A percentile compares a stretch with the other conserved stretches of the same genome.
These are phyloP conservation scores for Monosporascus sp. DNA, from an alignment of 2,329 filamentous ascomycete genomes.

Conservation along the genomic window DNA sequence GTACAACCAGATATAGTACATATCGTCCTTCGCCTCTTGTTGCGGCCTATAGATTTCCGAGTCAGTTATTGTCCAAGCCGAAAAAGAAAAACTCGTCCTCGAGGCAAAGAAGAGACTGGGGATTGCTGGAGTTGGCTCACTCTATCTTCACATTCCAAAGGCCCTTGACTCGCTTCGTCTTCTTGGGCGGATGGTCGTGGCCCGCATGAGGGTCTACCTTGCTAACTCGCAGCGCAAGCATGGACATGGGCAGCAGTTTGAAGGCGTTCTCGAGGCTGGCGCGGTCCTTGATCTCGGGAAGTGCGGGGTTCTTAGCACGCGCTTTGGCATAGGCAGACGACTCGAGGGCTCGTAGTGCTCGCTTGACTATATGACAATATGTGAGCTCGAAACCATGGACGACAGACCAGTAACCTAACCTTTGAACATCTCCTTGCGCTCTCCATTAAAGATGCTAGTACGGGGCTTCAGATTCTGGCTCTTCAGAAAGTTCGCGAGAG, in stretches of 20 bases:
- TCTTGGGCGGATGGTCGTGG: conserved; percentile 66
- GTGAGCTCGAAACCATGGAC: conserved; percentile 5
- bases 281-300: conserved; percentile 83
- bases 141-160: conserved; percentile 95
- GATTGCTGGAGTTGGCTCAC: conserved; percentile 6
- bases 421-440: conserved; percentile 97
- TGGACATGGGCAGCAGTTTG: conserved; percentile 89
- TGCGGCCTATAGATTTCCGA: conserved; percentile 51
- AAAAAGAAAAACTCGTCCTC: too few species aligned
- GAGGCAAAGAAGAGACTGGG: not conserved
- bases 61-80: not conserved
- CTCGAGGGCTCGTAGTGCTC: conserved; percentile 83
- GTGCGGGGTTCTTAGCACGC: conserved; percentile 78
- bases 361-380: conserved; percentile 64
- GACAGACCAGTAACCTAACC: conserved; percentile 43
- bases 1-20: conserved; percentile 97
- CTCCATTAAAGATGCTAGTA: conserved; percentile 90
- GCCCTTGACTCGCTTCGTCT: conserved; percentile 86
- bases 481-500: conserved; percentile 82
- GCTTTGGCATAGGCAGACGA: conserved; percentile 88
- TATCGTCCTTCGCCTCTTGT: conserved; percentile 78
- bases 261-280: conserved; percentile 88
- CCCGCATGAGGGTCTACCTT: conserved; percentile 76
- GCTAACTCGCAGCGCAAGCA: conserved; percentile 83
- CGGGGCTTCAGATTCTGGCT: conserved; percentile 80